These are phyloP conservation scores for Sarocladiaceae sp. DNA, from an alignment of 2,329 filamentous ascomycete species.

Conservation along the genomic window DNA sequence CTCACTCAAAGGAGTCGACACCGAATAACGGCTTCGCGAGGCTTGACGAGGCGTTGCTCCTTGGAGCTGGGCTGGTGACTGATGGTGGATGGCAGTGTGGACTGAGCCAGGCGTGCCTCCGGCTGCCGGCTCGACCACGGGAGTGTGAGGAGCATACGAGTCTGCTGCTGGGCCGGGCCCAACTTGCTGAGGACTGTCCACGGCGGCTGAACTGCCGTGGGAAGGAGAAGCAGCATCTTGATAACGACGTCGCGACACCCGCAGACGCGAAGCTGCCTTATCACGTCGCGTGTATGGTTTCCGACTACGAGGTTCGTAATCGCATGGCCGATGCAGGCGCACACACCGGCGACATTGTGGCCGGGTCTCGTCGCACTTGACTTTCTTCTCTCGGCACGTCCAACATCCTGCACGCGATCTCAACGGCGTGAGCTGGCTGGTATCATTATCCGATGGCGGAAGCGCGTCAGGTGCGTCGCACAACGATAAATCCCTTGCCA, in stretches of 20 bases:
- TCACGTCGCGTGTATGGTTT: background rate
- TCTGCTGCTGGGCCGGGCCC: too few species aligned
- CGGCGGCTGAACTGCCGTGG: too few species aligned
- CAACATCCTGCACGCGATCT: background rate
- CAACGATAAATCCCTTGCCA: too few species aligned
- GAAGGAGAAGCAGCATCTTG: background rate
- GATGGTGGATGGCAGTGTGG: too few species aligned
- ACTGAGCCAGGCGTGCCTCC: too few species aligned
- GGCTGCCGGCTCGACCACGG: too few species aligned
- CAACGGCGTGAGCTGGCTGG: too few species aligned
- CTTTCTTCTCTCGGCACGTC: background rate
- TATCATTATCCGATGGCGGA: conserved; percentile 19
- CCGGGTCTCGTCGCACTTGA: background rate
- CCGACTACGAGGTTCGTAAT: background rate
- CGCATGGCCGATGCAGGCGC: background rate
- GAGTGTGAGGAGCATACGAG: too few species aligned
- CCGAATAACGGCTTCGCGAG: background rate
- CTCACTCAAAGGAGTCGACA: background rate
- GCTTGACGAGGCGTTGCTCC: too few species aligned
- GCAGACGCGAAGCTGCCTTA: background rate
- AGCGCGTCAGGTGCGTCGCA: too few species aligned
- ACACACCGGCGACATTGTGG: background rate
- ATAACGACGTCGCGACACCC: background rate
- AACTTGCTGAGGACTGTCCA: too few species aligned
- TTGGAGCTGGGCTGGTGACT: too few species aligned